Evolutionary conservation across 1,284 basidiomycete genomes (phyloP), one percentile per base, ranked within the genome.

Genomic region (Abortiporus biennis): DNA sequence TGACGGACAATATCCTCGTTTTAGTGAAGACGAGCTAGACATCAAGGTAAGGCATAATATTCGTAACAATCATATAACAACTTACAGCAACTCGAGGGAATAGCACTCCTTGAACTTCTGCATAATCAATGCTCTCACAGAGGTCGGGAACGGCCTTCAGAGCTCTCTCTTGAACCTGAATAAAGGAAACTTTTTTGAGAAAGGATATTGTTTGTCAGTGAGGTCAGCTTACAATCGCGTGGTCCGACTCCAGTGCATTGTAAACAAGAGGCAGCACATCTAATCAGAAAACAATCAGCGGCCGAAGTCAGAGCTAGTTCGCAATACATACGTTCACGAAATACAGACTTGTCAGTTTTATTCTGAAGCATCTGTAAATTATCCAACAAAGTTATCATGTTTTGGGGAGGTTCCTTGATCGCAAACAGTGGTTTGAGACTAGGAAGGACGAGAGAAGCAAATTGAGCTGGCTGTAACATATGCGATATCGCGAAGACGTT

Each of bases 181-280:
- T 21, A 22, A 23, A 58, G 49, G 6, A 30, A 23, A 20, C 16
- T 9, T 20, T 37, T 12, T 13, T 6, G 16, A 29, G 9, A 9
- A 19, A 24, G 37, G 4, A 23, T 24, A 13, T 24, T 6, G n/a
- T 20, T 4, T 4, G 22, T 27, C 15, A 17, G 31, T 12, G 15
- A 46, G 15, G 3, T 9, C 23, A 25, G 56, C 74, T 51, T 55
- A 86, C 86, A 49, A 80, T 62, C 2, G 85, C 76, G 64, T 95
- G 90, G 41, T 99, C 95, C 9, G 89, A 89, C 49, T 98, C 94
- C 34, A 99, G 69, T 1, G 95, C 90, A 56, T 92, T 90, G 61
- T 99, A 99, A 13, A 99, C 86, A 22, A 99, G 72, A 0, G 94
- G 92, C 53, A 97, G 78, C 11, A 99, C 91, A 66, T 92, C 92